Percentiles rank a stretch among this genome's conserved stretches.
phyloP scores from a whole-genome alignment of 2,329 filamentous ascomycete species.

The Colletotrichum tabaci region DNA sequence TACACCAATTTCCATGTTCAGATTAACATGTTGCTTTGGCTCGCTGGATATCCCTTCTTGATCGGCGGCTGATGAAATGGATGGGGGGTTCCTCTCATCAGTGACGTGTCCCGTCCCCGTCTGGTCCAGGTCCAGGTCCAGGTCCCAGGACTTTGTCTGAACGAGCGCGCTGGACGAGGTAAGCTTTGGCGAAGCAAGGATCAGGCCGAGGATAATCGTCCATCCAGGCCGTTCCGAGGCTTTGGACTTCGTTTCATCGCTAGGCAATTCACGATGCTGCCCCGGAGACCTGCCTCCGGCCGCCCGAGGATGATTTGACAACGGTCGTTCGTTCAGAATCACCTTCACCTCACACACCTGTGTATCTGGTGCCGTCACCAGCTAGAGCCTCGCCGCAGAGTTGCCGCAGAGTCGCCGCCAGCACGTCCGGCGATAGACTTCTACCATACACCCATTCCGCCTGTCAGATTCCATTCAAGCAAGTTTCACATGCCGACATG shows the following conservation, averaged over 20 bases:
- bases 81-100: no score
- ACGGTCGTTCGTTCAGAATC: not conserved
- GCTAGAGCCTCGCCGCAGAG: not conserved
- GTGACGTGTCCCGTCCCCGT: no score
- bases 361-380: no score
- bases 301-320: not conserved
- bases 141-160: not conserved
- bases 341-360: not conserved
- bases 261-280: not conserved
- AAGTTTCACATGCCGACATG: not conserved
- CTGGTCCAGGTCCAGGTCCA: no score
- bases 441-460: not conserved
- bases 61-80: no score
- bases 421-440: not conserved
- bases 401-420: not conserved
- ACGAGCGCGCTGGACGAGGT: not conserved
- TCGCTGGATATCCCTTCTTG: no score
- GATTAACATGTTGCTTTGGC: not conserved
- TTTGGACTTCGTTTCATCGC: not conserved
- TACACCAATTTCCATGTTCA: conserved; percentile 12
- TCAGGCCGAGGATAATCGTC: not conserved
- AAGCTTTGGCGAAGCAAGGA: not conserved
- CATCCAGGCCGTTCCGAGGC: not conserved
- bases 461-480: not conserved
- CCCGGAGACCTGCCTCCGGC: no score